These are phyloP conservation scores for Trichophyton verrucosum DNA, from an alignment of 2,329 filamentous ascomycete genomes.

Conservation along the genomic window DNA sequence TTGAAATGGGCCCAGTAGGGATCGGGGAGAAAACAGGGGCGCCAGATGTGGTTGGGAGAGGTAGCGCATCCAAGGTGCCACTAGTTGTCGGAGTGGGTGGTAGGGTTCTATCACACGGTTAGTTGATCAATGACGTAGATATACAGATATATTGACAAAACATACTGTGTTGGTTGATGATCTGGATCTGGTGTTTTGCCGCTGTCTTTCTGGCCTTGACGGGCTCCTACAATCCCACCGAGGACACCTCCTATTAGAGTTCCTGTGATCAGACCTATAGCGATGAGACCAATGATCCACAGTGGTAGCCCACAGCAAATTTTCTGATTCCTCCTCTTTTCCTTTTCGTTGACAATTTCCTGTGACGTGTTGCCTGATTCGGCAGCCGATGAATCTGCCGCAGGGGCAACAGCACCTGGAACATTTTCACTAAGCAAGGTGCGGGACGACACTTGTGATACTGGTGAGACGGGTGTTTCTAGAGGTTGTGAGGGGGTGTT, in stretches of 20 bases:
- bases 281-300: constrained; percentile 38
- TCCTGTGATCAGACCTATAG: constrained; percentile 37
- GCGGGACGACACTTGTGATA: constrained; percentile 25
- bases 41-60: constrained; percentile 27
- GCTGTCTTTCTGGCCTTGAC: constrained; percentile 19
- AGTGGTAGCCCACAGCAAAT: constrained; percentile 41
- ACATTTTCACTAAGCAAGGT: constrained; percentile 13
- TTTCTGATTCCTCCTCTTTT: constrained; percentile 32
- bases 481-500: constrained; percentile 35
- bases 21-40: constrained; percentile 33
- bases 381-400: constrained; percentile 7
- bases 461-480: constrained; percentile 16
- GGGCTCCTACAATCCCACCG: constrained; percentile 41
- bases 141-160: constrained; percentile 2
- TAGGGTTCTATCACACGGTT: neutral
- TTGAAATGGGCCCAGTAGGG: constrained; percentile 39
- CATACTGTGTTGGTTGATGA: neutral
- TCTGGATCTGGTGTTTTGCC: neutral
- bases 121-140: neutral
- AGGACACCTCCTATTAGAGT: constrained; percentile 42
- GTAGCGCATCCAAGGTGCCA: constrained; percentile 39
- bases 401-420: constrained; percentile 4
- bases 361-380: constrained; percentile 7
- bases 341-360: constrained; percentile 31
- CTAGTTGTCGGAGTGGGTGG: constrained; percentile 38